Evolutionary conservation across 140 eudicot genomes (phyloP).

Genomic region (Oenanthe javanica): DNA sequence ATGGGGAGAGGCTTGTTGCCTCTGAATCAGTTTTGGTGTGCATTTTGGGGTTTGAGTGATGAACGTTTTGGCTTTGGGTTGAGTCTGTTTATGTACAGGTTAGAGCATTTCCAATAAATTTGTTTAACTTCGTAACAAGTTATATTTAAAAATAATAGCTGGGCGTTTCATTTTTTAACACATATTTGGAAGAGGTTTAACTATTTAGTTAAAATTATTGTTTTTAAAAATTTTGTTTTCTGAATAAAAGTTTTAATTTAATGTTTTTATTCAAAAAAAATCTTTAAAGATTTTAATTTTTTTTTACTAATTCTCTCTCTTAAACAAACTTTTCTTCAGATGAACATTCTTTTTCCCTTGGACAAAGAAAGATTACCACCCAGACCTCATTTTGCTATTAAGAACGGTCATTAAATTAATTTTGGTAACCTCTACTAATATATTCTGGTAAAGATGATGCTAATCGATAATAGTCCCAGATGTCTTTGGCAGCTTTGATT

Average conservation of each 20-base stretch:
- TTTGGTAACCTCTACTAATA: neutral
- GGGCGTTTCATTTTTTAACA: too few relatives aligned
- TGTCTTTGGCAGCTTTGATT: neutral
- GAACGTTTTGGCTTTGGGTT: too few relatives aligned
- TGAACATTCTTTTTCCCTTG: constrained; percentile 54
- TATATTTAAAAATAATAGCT: too few relatives aligned
- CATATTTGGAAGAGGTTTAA: too few relatives aligned
- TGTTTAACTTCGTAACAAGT: too few relatives aligned
- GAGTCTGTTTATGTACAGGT: too few relatives aligned
- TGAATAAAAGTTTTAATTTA: too few relatives aligned
- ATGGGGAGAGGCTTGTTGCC: constrained; percentile 41
- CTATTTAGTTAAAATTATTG: too few relatives aligned
- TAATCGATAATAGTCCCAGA: neutral
- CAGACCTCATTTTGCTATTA: neutral
- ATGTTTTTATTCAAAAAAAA: too few relatives aligned
- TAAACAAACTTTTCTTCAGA: constrained; percentile 31
- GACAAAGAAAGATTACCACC: constrained; percentile 38
- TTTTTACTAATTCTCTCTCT: neutral
- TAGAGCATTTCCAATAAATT: too few relatives aligned
- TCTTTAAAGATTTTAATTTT: too few relatives aligned
- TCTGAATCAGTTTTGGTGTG: constrained; percentile 58
- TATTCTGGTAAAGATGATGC: neutral
- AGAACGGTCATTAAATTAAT: neutral
- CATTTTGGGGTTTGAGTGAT: constrained; percentile 24
- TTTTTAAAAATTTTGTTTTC: too few relatives aligned